These are phyloP conservation scores for Entomophthora muscae DNA, from an alignment of 371 early-diverging fungal species.

Conservation along the genomic window DNA sequence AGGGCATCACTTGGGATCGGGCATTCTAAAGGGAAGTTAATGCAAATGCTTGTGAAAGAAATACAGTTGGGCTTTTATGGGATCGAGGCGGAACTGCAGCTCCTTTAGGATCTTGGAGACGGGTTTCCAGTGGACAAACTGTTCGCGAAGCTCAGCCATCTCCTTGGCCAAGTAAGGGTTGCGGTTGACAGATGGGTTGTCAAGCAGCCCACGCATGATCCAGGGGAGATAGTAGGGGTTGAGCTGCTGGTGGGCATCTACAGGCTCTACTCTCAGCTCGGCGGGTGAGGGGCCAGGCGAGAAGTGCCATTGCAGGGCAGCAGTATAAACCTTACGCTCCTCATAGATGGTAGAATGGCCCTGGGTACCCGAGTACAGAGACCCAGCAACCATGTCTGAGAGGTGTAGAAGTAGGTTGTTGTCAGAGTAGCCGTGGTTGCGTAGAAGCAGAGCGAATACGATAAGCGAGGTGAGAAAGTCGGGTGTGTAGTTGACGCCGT, in stretches of 20 bases:
- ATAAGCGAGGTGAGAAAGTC: conserved; percentile 76
- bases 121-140: conserved; percentile 69
- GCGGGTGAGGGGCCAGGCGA: conserved; percentile 15
- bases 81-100: conserved; percentile 33
- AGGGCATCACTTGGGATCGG: too few relatives aligned
- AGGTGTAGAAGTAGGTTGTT: conserved; percentile 67
- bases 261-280: conserved; percentile 18
- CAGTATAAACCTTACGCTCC: conserved; percentile 58
- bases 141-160: conserved; percentile 27
- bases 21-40: too few relatives aligned
- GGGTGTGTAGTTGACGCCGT: conserved; percentile 38
- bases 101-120: conserved; percentile 48
- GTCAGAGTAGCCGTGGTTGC: conserved; percentile 69
- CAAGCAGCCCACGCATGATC: conserved; percentile 66
- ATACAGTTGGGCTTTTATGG: too few relatives aligned
- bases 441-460: conserved; percentile 56
- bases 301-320: conserved; percentile 17
- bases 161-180: conserved; percentile 34
- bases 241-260: conserved; percentile 30
- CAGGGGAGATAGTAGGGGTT: conserved; percentile 84
- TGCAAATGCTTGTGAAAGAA: too few relatives aligned
- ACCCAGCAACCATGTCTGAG: conserved; percentile 68
- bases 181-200: conserved; percentile 35
- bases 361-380: conserved; percentile 55
- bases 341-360: conserved; percentile 88